Evolutionary conservation across 805 yeast species (phyloP).

Genomic region (Candida easanensis): DNA sequence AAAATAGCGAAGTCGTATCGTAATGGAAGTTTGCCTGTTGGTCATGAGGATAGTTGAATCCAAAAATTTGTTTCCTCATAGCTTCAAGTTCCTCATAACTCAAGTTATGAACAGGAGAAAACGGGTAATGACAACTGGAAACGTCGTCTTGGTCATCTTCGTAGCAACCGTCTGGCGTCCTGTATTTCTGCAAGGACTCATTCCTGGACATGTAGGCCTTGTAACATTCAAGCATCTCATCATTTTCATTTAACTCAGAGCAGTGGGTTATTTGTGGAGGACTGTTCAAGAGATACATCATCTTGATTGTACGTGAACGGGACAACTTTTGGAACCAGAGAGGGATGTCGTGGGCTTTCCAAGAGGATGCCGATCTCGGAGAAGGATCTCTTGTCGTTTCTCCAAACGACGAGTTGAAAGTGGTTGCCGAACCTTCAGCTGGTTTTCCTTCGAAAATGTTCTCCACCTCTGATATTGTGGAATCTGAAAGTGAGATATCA

Average conservation of each 20-base stretch:
- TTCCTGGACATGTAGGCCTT: neutral
- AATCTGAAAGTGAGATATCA: too few relatives aligned
- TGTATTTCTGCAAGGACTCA: neutral
- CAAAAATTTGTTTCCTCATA: slow-evolving; percentile 6
- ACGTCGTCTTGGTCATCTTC: neutral
- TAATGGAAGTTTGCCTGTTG: too few relatives aligned
- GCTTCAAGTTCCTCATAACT: slow-evolving; percentile 5
- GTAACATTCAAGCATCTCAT: slow-evolving; percentile 2
- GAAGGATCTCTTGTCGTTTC: neutral
- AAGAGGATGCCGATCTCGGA: neutral
- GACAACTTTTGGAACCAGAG: slow-evolving; percentile 4
- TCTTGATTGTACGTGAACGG: neutral
- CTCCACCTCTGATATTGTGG: too few relatives aligned
- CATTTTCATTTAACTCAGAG: neutral
- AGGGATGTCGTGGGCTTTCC: slow-evolving; percentile 1
- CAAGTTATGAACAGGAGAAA: slow-evolving; percentile 7
- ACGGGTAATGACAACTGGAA: neutral
- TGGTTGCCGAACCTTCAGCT: neutral
- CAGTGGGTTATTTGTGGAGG: neutral
- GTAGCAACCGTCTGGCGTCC: too few relatives aligned
- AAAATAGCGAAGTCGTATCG: too few relatives aligned
- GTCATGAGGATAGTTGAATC: too few relatives aligned
- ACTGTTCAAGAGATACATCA: neutral
- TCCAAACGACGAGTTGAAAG: neutral
- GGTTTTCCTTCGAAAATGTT: too few relatives aligned